Evolutionary conservation across 1,139 yeast species (phyloP).

Genomic region (Zygoascus sp.): DNA sequence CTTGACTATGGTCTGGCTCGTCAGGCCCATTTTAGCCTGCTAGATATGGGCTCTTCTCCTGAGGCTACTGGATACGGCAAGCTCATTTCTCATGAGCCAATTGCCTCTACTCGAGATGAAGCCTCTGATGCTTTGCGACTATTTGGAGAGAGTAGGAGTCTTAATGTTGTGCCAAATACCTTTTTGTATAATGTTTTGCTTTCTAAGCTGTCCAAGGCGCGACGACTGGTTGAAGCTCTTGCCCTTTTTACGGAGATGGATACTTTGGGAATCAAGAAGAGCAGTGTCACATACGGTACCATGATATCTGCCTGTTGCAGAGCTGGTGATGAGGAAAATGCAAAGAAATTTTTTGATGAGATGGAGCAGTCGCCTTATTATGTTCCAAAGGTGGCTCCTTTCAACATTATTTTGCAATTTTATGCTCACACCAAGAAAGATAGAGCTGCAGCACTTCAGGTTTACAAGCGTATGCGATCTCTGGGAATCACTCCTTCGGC

Average conservation of each 20-base stretch:
- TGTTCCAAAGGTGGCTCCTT: constrained; percentile 38
- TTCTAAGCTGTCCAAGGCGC: constrained; percentile 37
- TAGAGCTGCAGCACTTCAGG: constrained; percentile 33
- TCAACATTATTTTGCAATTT: constrained; percentile 39
- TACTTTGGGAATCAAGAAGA: constrained; percentile 27
- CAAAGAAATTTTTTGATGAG: constrained; percentile 34
- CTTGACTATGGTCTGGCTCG: constrained; percentile 26
- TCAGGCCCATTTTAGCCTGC: constrained; percentile 30
- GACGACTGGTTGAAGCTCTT: constrained; percentile 35
- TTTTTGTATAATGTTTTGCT: constrained; percentile 39
- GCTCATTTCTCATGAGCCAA: constrained; percentile 30
- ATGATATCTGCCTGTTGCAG: constrained; percentile 40
- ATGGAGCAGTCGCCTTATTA: constrained; percentile 35
- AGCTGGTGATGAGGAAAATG: constrained; percentile 35
- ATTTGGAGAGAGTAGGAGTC: constrained; percentile 36
- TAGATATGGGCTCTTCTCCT: constrained; percentile 35
- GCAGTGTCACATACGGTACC: constrained; percentile 39
- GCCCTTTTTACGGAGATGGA: constrained; percentile 35
- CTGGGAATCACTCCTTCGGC: constrained; percentile 34
- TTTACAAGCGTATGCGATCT: constrained; percentile 31
- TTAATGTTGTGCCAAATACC: constrained; percentile 32
- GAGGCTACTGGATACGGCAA: constrained; percentile 38
- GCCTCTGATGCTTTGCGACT: constrained; percentile 35
- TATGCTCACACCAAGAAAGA: constrained; percentile 36
- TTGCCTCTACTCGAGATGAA: constrained; percentile 29